A percentile compares a stretch with the other conserved stretches of the same genome.
These are phyloP conservation scores for Huntiella abstrusa DNA, from an alignment of 2,329 filamentous ascomycete genomes.

Conservation along the genomic window DNA sequence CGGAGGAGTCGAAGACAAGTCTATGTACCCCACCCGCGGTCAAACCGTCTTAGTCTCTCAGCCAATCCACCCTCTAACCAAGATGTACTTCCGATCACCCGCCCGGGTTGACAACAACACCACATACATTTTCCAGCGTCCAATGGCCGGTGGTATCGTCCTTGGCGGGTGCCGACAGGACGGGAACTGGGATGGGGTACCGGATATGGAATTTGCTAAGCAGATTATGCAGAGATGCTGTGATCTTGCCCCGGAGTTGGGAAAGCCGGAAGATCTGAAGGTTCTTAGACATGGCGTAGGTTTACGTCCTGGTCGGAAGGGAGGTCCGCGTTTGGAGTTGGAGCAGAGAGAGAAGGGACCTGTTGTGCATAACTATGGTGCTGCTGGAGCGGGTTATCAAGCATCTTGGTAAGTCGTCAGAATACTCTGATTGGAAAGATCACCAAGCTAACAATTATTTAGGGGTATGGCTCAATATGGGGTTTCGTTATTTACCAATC, in stretches of 20 bases:
- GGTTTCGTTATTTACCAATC: neutral
- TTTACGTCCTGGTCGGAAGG: conserved; percentile 16
- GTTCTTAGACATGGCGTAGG: conserved; percentile 19
- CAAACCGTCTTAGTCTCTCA: conserved; percentile 20
- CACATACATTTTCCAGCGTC: conserved; percentile 26
- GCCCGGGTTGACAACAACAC: conserved; percentile 22
- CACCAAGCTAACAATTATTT: conserved; percentile 15
- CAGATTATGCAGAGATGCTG: conserved; percentile 19
- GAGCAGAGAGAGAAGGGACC: conserved; percentile 14
- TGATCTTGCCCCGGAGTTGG: conserved; percentile 18
- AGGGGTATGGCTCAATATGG: conserved; percentile 11
- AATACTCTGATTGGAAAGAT: neutral
- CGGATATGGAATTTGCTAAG: conserved; percentile 17
- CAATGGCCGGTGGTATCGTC: conserved; percentile 18
- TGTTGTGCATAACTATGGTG: conserved; percentile 17
- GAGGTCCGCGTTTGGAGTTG: conserved; percentile 18
- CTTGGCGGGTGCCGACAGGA: conserved; percentile 19
- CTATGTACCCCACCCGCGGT: conserved; percentile 40
- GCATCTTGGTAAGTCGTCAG: conserved; percentile 13
- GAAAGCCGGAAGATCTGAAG: conserved; percentile 18
- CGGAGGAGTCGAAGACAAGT: conserved; percentile 54
- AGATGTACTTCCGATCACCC: conserved; percentile 25
- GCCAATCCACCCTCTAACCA: conserved; percentile 19
- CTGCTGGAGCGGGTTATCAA: conserved; percentile 16
- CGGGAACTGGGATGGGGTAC: conserved; percentile 17